These are phyloP conservation scores for Aspergillus costaricaensis DNA, from an alignment of 2,329 filamentous ascomycete species.

Conservation along the genomic window DNA sequence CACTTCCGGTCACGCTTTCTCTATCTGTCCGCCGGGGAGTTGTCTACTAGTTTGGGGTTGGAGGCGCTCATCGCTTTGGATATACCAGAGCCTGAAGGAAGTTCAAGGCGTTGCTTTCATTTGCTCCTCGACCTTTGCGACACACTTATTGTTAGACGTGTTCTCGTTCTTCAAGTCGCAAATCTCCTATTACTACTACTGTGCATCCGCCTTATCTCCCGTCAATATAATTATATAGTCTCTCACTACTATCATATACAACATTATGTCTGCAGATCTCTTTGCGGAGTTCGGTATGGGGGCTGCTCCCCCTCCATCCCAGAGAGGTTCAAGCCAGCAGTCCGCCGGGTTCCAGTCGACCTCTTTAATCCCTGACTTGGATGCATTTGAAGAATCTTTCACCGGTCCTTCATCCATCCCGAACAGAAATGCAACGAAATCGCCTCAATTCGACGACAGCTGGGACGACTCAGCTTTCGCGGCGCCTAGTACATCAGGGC, in stretches of 20 bases:
- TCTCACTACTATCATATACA: neutral
- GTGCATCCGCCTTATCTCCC: neutral
- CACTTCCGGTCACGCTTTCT: neutral
- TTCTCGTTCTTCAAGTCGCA: neutral
- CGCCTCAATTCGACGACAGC: neutral
- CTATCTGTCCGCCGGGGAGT: neutral
- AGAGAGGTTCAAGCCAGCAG: conserved; percentile 14
- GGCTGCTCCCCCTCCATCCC: conserved; percentile 21
- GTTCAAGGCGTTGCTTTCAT: neutral
- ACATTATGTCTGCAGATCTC: conserved; percentile 56
- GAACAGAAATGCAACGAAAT: conserved; percentile 1
- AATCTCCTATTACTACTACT: neutral
- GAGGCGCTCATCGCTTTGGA: neutral
- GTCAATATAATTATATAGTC: neutral
- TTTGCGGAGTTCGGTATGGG: conserved; percentile 52
- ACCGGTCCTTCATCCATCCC: conserved; percentile 12
- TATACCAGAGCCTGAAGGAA: neutral
- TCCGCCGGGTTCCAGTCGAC: conserved; percentile 14
- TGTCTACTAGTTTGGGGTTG: too few relatives aligned
- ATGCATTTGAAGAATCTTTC: conserved; percentile 24
- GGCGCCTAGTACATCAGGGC: conserved; percentile 15
- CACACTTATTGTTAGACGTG: neutral
- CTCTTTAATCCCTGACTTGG: conserved; percentile 27
- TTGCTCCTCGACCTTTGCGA: neutral
- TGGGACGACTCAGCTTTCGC: conserved; percentile 15